Evolutionary conservation across 805 yeast species (phyloP).

Genomic region (Candida chauliodis): DNA sequence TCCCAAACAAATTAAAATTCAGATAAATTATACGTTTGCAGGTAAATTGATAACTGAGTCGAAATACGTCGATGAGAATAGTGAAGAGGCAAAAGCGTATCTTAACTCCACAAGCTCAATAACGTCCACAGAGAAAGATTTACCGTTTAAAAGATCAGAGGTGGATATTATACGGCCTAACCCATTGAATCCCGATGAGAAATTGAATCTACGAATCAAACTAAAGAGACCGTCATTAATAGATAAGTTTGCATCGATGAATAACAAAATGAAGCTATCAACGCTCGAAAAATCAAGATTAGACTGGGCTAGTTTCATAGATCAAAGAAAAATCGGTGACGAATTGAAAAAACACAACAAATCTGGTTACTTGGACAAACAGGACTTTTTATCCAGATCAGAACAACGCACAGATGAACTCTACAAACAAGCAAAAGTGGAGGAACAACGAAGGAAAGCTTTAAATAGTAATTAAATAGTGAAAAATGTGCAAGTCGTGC

Average conservation of each 20-base stretch:
- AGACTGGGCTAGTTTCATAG: slow-evolving; percentile 95
- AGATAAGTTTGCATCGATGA: slow-evolving; percentile 68
- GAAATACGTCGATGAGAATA: slow-evolving; percentile 68
- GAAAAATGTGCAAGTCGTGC: too few relatives aligned
- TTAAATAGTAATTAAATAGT: background rate
- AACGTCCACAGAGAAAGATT: slow-evolving; percentile 10
- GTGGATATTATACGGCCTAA: slow-evolving; percentile 34
- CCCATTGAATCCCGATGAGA: slow-evolving; percentile 27
- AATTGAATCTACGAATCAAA: slow-evolving; percentile 46
- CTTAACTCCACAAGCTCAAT: slow-evolving; percentile 49
- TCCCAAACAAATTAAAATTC: slow-evolving; percentile 63
- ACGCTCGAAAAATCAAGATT: slow-evolving; percentile 89
- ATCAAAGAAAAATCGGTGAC: slow-evolving; percentile 76
- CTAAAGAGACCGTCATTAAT: slow-evolving; percentile 72
- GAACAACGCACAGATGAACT: slow-evolving; percentile 55
- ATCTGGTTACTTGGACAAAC: slow-evolving; percentile 88
- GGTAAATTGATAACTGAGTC: slow-evolving; percentile 78
- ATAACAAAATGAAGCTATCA: slow-evolving; percentile 69
- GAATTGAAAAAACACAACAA: slow-evolving; percentile 79
- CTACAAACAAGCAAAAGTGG: slow-evolving; percentile 41
- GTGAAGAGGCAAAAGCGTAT: slow-evolving; percentile 87
- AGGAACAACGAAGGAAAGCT: slow-evolving; percentile 20
- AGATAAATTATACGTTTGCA: slow-evolving; percentile 81
- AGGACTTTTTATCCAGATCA: slow-evolving; percentile 80
- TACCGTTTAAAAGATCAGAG: slow-evolving; percentile 18